Evolutionary conservation across 2,329 filamentous ascomycete species (phyloP).

Genomic region (Talaromyces sp.): DNA sequence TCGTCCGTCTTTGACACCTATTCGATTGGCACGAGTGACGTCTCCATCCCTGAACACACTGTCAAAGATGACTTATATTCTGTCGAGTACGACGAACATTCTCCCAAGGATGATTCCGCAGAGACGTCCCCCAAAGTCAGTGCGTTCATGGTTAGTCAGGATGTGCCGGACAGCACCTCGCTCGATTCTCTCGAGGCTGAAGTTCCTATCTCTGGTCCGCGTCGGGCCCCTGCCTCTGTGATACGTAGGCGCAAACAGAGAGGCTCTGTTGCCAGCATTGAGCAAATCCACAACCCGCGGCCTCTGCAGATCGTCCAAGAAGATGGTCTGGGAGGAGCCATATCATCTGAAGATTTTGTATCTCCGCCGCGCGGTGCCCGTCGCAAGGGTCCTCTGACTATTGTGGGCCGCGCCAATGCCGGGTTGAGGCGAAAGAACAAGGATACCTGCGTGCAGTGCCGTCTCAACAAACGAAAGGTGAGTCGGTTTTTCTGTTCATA

Average conservation of each 20-base stretch:
- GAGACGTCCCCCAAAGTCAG: slow-evolving; percentile 23
- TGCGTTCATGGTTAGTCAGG: slow-evolving; percentile 33
- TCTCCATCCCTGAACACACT: slow-evolving; percentile 22
- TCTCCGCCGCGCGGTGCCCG: slow-evolving; percentile 39
- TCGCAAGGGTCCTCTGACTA: slow-evolving; percentile 36
- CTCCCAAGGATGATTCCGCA: slow-evolving; percentile 18
- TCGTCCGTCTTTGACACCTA: slow-evolving; percentile 30
- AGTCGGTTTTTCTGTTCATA: slow-evolving; percentile 1
- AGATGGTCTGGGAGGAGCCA: slow-evolving; percentile 37
- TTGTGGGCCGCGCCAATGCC: slow-evolving; percentile 36
- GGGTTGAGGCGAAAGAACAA: slow-evolving; percentile 40
- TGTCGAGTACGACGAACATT: slow-evolving; percentile 23
- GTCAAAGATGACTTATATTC: slow-evolving; percentile 24
- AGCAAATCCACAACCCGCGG: slow-evolving; percentile 23
- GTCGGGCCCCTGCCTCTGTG: slow-evolving; percentile 25
- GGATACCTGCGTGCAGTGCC: slow-evolving; percentile 41
- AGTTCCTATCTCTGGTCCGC: slow-evolving; percentile 18
- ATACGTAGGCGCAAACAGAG: slow-evolving; percentile 33
- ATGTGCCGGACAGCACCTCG: slow-evolving; percentile 23
- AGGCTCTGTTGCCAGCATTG: slow-evolving; percentile 21
- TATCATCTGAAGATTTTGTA: slow-evolving; percentile 37
- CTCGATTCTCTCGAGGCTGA: slow-evolving; percentile 20
- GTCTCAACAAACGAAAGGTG: slow-evolving; percentile 41
- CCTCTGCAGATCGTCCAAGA: slow-evolving; percentile 41
- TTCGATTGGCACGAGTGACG: slow-evolving; percentile 27